Conservation (phyloP, 176 grass and related monocot genomes). For the Themeda triandra region DNA sequence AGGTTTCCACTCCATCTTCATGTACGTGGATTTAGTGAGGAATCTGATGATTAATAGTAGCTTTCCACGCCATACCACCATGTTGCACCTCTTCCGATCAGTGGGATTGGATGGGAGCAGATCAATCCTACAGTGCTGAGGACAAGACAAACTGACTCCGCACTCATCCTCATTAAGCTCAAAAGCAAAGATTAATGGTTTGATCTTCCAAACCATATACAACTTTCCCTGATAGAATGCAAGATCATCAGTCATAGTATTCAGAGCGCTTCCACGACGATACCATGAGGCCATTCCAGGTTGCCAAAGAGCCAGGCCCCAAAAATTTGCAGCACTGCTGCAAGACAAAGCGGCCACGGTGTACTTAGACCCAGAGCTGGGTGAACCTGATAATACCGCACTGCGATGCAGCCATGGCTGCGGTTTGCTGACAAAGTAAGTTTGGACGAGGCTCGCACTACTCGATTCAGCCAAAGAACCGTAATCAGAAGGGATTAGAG, state of each 20-base stretch:
- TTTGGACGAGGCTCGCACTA: neutral
- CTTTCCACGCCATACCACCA: constrained; percentile 20
- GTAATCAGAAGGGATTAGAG: neutral
- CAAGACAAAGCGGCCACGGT: neutral
- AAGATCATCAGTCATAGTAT: neutral
- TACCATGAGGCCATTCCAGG: constrained; percentile 5
- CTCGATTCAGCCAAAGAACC: neutral
- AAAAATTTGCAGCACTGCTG: too few relatives aligned
- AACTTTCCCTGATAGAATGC: constrained; percentile 11
- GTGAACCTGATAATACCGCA: neutral
- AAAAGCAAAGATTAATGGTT: too few relatives aligned
- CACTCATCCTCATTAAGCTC: too few relatives aligned
- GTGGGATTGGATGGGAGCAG: too few relatives aligned
- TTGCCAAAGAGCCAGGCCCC: neutral
- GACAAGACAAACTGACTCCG: too few relatives aligned
- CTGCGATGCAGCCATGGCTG: too few relatives aligned
- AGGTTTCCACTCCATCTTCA: neutral
- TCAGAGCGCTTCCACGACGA: neutral
- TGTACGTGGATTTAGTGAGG: neutral
- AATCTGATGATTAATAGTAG: constrained; percentile 6
- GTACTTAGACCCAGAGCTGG: neutral
- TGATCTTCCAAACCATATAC: neutral
- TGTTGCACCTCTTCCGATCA: neutral
- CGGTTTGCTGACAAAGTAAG: too few relatives aligned
- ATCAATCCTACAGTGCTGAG: too few relatives aligned